A percentile compares a stretch with the other conserved stretches of the same genome.
phyloP scores from a whole-genome alignment of 306 rosid genomes.

The Dryas drummondii region DNA sequence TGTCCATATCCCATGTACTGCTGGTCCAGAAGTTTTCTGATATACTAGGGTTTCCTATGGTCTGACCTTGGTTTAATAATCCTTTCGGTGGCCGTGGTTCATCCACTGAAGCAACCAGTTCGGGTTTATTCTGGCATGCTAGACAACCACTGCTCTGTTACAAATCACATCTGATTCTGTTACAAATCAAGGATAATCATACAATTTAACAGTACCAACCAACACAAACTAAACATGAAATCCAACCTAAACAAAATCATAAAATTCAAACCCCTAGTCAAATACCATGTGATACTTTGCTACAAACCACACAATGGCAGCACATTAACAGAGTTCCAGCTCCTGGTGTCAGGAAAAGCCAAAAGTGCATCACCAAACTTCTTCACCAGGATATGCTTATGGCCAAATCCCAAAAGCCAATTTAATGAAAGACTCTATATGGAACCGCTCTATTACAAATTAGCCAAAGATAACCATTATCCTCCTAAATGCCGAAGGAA shows the following conservation, averaged over 20 bases:
- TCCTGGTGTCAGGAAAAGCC: not conserved
- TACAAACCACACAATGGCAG: not conserved
- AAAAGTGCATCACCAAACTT: not conserved
- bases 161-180: slow-evolving; percentile 70
- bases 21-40: slow-evolving; percentile 92
- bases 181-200: slow-evolving; percentile 47
- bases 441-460: not conserved
- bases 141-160: slow-evolving; percentile 99
- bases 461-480: not conserved
- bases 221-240: slow-evolving; percentile 14
- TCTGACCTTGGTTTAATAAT: slow-evolving; percentile 26
- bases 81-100: slow-evolving; percentile 46
- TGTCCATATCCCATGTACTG: slow-evolving; percentile 88
- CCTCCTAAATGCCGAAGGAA: not conserved
- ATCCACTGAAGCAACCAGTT: slow-evolving; percentile 32
- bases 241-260: not conserved
- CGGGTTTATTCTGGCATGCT: slow-evolving; percentile 62
- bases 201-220: slow-evolving; percentile 4
- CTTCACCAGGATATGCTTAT: not conserved
- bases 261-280: not conserved
- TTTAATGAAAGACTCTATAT: not conserved
- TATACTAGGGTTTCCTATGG: slow-evolving; percentile 50
- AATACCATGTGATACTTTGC: not conserved
- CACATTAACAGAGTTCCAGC: not conserved
- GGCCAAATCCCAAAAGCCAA: not conserved